phyloP scores from a whole-genome alignment of 1,139 yeast species.

The Lodderomyces beijingensis region DNA sequence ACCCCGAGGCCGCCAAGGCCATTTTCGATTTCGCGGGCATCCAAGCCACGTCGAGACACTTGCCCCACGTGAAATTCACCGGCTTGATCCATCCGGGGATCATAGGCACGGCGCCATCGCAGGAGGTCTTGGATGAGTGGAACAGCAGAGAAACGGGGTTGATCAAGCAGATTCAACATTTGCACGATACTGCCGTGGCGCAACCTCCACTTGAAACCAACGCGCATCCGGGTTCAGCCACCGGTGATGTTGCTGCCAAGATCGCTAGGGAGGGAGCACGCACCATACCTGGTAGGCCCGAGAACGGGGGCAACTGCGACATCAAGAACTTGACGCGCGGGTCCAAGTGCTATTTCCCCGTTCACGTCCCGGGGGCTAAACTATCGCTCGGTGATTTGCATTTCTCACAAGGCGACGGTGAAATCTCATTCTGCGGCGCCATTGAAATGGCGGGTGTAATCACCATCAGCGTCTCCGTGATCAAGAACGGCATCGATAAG shows the following conservation, averaged over 20 bases:
- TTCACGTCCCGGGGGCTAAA: conserved; percentile 43
- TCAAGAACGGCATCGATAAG: conserved; percentile 38
- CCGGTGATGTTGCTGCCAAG: conserved; percentile 18
- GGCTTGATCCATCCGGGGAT: conserved; percentile 48
- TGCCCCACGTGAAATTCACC: conserved; percentile 43
- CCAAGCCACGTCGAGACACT: conserved; percentile 43
- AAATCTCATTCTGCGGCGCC: conserved; percentile 50
- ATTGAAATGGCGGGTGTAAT: conserved; percentile 49
- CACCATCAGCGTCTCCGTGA: conserved; percentile 34
- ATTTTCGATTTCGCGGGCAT: conserved; percentile 50
- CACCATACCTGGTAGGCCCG: conserved; percentile 50
- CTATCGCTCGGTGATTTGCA: conserved; percentile 47
- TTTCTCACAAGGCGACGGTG: conserved; percentile 51
- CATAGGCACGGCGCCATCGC: conserved; percentile 46
- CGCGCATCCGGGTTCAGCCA: conserved; percentile 38
- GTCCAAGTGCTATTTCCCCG: conserved; percentile 45
- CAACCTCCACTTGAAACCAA: conserved; percentile 31
- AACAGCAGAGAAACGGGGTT: conserved; percentile 35
- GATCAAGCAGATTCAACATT: conserved; percentile 25
- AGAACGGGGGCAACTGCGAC: conserved; percentile 51
- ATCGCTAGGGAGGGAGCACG: conserved; percentile 43
- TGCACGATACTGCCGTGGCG: conserved; percentile 34
- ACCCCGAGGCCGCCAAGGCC: conserved; percentile 49
- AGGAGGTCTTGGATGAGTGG: conserved; percentile 40
- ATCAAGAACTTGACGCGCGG: conserved; percentile 47